A percentile compares a stretch with the other conserved stretches of the same genome.
phyloP scores from a whole-genome alignment of 2,329 filamentous ascomycete genomes.

The Aschersonia sp. region DNA sequence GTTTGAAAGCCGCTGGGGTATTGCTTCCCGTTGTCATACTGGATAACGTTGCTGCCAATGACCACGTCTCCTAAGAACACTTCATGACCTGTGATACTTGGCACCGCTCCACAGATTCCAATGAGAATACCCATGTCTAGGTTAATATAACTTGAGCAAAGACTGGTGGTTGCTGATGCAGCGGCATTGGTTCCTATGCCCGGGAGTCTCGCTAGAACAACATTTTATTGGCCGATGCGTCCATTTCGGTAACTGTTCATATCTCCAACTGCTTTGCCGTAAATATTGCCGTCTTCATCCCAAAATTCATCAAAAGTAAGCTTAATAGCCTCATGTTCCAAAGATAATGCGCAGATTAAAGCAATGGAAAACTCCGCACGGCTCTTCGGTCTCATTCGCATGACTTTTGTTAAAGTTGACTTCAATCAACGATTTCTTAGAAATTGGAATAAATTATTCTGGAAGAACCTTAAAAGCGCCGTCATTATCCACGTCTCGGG shows the following conservation, averaged over 20 bases:
- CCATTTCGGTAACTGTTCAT: constrained; percentile 15
- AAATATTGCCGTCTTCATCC: constrained; percentile 8
- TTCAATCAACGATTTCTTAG: no score
- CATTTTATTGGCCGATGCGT: constrained; percentile 11
- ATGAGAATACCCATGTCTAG: constrained; percentile 20
- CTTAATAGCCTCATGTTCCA: constrained; percentile 10
- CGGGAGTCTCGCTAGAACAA: constrained; percentile 14
- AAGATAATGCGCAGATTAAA: constrained; percentile 13
- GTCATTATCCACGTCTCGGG: no score
- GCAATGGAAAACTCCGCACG: constrained; percentile 10
- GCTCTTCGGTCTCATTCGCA: no score
- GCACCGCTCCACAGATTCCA: constrained; percentile 25
- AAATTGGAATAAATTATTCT: no score
- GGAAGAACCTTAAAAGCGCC: no score
- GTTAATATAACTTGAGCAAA: constrained; percentile 17
- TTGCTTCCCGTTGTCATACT: constrained; percentile 14
- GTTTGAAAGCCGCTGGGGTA: constrained; percentile 10
- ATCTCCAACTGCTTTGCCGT: constrained; percentile 11
- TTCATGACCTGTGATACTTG: constrained; percentile 4
- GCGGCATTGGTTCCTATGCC: constrained; percentile 15
- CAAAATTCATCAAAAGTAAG: constrained; percentile 13
- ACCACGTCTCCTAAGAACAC: constrained; percentile 18
- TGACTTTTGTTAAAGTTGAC: no score
- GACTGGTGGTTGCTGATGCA: constrained; percentile 9
- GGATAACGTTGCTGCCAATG: constrained; percentile 13